A percentile compares a stretch with the other conserved stretches of the same genome.
phyloP scores from a whole-genome alignment of 2,329 filamentous ascomycete species.

The Cytospora mali region DNA sequence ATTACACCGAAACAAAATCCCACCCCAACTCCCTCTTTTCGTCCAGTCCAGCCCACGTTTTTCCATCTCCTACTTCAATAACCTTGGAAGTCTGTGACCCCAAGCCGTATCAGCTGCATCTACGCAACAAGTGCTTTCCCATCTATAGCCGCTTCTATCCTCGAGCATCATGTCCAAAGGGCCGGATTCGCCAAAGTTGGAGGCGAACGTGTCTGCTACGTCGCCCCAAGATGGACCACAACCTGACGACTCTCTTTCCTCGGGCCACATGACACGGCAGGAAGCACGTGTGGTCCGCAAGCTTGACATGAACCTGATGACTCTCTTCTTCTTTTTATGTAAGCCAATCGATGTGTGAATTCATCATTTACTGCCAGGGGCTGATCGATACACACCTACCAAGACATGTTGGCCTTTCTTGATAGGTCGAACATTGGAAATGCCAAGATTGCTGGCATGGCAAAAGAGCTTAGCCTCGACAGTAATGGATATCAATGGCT shows the following conservation, averaged over 20 bases:
- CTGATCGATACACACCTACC: not conserved
- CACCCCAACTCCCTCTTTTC: no score
- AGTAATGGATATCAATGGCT: slow-evolving; percentile 4
- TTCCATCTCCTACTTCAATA: no score
- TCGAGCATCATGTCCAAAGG: not conserved
- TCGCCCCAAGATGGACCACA: not conserved
- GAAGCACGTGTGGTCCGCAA: slow-evolving; percentile 5
- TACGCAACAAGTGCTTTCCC: no score
- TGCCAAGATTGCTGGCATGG: slow-evolving; percentile 7
- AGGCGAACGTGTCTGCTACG: not conserved
- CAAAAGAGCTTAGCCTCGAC: not conserved
- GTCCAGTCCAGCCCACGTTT: no score
- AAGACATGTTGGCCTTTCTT: slow-evolving; percentile 10
- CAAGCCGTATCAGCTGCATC: not conserved
- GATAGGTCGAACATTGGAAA: slow-evolving; percentile 11
- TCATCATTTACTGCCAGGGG: no score
- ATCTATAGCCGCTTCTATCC: no score
- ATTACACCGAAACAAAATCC: not conserved
- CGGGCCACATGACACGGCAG: not conserved
- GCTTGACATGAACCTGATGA: slow-evolving; percentile 11
- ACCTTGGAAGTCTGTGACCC: no score
- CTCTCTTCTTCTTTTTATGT: slow-evolving; percentile 7
- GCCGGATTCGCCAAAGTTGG: slow-evolving; percentile 1
- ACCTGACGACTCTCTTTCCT: not conserved
- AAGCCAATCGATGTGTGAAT: not conserved